Evolutionary conservation across 495 filamentous ascomycete species (phyloP).

Genomic region (Tuber microsphaerosporum): DNA sequence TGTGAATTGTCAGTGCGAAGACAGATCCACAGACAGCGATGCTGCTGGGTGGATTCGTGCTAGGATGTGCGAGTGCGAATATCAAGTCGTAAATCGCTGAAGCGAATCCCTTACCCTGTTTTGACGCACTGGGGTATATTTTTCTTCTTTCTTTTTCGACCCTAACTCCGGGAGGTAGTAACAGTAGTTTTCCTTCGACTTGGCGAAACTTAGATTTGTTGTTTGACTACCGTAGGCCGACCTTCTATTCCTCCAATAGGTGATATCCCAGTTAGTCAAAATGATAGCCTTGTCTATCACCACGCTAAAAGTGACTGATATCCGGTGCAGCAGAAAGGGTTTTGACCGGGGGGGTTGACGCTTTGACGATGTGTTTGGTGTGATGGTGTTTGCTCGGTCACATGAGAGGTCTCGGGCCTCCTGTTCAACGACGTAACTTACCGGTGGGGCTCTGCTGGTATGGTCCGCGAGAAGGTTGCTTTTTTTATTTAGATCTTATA

Average conservation of each 20-base stretch:
- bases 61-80: neutral
- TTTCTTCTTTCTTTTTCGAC: neutral
- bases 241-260: too few species aligned
- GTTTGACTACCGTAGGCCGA: too few species aligned
- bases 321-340: neutral
- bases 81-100: neutral
- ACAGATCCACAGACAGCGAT: neutral
- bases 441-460: neutral
- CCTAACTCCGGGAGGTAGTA: neutral
- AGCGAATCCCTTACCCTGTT: neutral
- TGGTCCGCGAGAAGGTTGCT: neutral
- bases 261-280: too few species aligned
- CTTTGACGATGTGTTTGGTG: neutral
- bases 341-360: neutral
- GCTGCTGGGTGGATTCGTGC: neutral
- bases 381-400: neutral
- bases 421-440: neutral
- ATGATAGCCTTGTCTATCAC: too few species aligned
- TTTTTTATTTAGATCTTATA: neutral
- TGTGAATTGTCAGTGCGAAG: neutral
- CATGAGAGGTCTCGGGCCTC: neutral
- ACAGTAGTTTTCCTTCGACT: neutral
- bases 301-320: too few species aligned
- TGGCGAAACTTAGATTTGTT: too few species aligned
- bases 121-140: neutral